Conservation (phyloP, 2,329 filamentous ascomycete species). For the Fonsecaea pugnacius region DNA sequence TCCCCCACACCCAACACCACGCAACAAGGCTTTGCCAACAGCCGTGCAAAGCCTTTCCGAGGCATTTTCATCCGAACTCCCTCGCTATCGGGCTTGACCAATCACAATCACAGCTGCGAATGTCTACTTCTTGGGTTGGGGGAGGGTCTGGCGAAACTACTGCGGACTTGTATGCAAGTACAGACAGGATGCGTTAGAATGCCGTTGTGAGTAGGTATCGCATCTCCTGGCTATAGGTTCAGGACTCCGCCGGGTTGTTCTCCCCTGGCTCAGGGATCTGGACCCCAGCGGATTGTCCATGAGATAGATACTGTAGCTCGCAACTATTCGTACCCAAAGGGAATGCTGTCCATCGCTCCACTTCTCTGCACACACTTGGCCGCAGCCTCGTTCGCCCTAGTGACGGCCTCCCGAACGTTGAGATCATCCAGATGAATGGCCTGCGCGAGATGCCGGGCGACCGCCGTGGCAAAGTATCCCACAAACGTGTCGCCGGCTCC, state of each 20-base stretch:
- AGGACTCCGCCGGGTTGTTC: too few species aligned
- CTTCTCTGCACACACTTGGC: conserved; percentile 51
- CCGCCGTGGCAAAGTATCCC: conserved; percentile 78
- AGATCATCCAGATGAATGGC: conserved; percentile 59
- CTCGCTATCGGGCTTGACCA: neutral
- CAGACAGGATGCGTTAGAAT: too few species aligned
- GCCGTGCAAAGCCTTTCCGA: conserved; percentile 6
- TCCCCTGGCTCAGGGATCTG: neutral
- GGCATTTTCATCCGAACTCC: neutral
- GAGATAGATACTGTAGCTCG: neutral
- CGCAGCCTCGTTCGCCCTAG: conserved; percentile 50
- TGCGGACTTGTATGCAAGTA: too few species aligned
- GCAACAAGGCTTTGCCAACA: neutral
- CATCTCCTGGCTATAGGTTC: too few species aligned
- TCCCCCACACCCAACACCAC: neutral
- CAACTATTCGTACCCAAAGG: conserved; percentile 50
- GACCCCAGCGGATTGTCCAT: neutral
- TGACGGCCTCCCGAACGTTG: conserved; percentile 52
- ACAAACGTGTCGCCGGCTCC: conserved; percentile 95
- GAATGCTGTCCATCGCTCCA: conserved; percentile 56
- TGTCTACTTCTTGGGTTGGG: too few species aligned
- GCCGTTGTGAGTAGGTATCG: too few species aligned
- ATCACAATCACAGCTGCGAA: too few species aligned
- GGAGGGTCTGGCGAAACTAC: too few species aligned
- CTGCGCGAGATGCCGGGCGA: conserved; percentile 58